Base-by-base conservation (phyloP, 2,329 filamentous ascomycete species). In the Aspergillus chevalieri region DNA sequence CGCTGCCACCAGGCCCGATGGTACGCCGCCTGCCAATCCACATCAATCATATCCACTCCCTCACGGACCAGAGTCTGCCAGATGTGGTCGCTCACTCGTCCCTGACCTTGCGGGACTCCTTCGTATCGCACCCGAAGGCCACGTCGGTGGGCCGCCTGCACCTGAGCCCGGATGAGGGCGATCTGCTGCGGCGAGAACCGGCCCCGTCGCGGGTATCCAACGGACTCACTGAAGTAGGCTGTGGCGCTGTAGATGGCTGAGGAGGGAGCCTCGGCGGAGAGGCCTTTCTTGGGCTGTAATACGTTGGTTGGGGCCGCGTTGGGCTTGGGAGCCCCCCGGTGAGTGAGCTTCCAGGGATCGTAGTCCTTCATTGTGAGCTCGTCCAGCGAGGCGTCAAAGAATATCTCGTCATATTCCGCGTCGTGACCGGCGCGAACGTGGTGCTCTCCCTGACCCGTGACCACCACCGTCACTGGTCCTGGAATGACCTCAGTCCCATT, bases 401-500 rank as follows among this genome's bases (percentile, higher is more conserved):
- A 49, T 12, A 44, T 52, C 33, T 46, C 44, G 19, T 39, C 34
- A n/a, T 46, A 21, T 19, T 19, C n/a, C 19, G 44, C 12, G 24
- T 44, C 17, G 4, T 39, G 38, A 21, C 19, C 38, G 19, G 10
- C 17, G 3, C 34, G 34, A 41, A 30, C 26, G 26, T 30, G 26
- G 7, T 30, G 26, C 10, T 19, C 10, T 21, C 38, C 38, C 17
- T 41, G 38, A 2, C 60, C 55, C 1, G 54, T 55, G 14, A 64
- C 47, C 1, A 66, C 55, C 3, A 67, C 46, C 1, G 60, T 65
- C 4, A 65, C 49, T 3, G 55, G 52, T 6, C 61, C 52, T 6
- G 53, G 48, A 4, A 62, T 45, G 17, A 64, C 21, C 12, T 46
- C 47, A 2, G 45, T 51, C 2, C 55, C 56, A 45, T 61, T 47